Evolutionary conservation across 2,329 filamentous ascomycete species (phyloP).

Genomic region (Exserohilum turcica): DNA sequence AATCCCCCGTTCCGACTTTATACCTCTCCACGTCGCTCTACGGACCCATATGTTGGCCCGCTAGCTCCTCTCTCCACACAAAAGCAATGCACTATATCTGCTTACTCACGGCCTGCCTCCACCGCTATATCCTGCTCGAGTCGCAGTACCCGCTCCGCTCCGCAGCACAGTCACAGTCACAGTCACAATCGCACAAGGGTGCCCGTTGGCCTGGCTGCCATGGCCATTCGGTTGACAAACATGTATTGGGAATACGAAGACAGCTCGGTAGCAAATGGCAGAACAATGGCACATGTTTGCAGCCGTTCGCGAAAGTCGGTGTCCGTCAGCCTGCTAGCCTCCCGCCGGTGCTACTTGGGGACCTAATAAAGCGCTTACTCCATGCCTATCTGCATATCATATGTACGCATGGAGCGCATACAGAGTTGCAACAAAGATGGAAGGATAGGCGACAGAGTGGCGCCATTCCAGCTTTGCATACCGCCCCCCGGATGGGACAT

Average conservation of each 20-base stretch:
- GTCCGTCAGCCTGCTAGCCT: neutral
- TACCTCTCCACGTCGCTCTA: conserved; percentile 3
- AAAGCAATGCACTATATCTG: conserved; percentile 7
- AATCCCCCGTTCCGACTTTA: neutral
- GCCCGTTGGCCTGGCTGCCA: neutral
- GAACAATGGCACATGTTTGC: neutral
- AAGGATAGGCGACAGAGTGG: neutral
- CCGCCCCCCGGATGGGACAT: neutral
- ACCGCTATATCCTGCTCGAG: conserved; percentile 5
- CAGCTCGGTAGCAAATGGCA: neutral
- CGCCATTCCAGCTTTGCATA: neutral
- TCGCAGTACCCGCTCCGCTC: conserved; percentile 6
- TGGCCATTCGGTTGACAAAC: neutral
- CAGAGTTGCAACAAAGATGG: neutral
- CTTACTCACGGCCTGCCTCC: conserved; percentile 9
- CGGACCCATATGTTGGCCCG: conserved; percentile 5
- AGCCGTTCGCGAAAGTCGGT: neutral
- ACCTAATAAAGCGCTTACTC: neutral
- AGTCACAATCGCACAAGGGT: neutral
- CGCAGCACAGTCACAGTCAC: neutral
- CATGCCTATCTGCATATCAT: neutral
- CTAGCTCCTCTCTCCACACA: conserved; percentile 2
- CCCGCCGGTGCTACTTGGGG: neutral
- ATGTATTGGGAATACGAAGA: neutral
- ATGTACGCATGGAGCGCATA: neutral